phyloP scores from a whole-genome alignment of 345 rosid species.

The Aquilaria sinensis region DNA sequence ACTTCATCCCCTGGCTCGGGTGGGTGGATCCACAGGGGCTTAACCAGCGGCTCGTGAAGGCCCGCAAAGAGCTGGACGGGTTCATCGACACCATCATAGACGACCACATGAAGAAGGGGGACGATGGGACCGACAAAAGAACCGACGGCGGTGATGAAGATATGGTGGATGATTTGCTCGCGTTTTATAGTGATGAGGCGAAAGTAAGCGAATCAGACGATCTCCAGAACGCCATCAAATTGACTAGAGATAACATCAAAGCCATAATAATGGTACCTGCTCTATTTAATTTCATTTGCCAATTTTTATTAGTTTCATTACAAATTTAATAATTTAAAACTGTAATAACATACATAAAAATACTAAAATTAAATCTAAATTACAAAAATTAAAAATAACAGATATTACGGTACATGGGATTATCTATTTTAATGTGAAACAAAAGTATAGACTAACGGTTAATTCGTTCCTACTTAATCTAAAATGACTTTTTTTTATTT shows the following conservation, averaged over 20 bases:
- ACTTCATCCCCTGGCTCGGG: conserved; percentile 64
- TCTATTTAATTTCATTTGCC: background rate
- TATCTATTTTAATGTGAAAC: too few species aligned
- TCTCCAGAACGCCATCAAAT: conserved; percentile 50
- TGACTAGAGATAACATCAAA: conserved; percentile 76
- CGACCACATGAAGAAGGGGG: conserved; percentile 56
- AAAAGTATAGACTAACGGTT: too few species aligned
- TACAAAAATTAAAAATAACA: background rate
- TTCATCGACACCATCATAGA: conserved; percentile 79
- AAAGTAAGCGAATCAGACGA: conserved; percentile 48
- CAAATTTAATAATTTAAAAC: too few species aligned
- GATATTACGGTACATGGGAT: too few species aligned
- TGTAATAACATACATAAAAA: background rate
- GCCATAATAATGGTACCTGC: conserved; percentile 85
- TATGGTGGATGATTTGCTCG: conserved; percentile 87
- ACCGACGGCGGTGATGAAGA: conserved; percentile 41
- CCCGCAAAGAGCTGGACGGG: conserved; percentile 57
- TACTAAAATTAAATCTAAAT: background rate
- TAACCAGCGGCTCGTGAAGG: conserved; percentile 43
- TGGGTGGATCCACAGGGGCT: conserved; percentile 77
- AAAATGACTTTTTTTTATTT: background rate
- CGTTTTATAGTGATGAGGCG: conserved; percentile 61
- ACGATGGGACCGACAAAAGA: background rate
- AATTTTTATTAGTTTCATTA: too few species aligned
- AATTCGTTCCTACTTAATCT: background rate